Percentiles rank a stretch among this genome's conserved stretches.
These are phyloP conservation scores for Shiraia sp. DNA, from an alignment of 2,329 filamentous ascomycete species.

Conservation along the genomic window DNA sequence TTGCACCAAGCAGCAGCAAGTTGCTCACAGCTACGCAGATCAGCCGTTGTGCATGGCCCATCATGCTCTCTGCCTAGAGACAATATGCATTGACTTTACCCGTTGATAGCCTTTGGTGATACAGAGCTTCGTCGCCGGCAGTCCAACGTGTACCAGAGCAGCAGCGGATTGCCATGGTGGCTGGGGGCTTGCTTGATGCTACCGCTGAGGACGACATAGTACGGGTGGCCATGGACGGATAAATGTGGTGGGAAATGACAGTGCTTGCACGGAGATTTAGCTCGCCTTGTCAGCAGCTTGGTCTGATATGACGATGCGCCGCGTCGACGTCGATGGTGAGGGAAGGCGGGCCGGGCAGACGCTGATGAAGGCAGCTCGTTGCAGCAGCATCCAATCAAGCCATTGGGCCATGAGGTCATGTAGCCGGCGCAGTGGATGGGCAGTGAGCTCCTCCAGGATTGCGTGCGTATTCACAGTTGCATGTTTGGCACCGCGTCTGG, in stretches of 20 bases:
- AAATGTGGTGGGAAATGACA: constrained; percentile 34
- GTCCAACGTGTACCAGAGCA: too few species aligned
- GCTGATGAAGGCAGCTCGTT: constrained; percentile 12
- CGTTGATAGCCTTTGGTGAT: constrained; percentile 20
- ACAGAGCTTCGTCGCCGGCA: constrained; percentile 17
- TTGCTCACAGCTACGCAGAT: too few species aligned
- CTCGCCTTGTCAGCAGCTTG: constrained; percentile 25
- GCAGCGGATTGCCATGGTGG: constrained; percentile 16
- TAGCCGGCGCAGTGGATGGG: constrained; percentile 1
- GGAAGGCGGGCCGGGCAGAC: constrained; percentile 12
- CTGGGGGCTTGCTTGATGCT: constrained; percentile 19
- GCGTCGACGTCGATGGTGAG: constrained; percentile 11
- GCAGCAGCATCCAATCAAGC: constrained; percentile 12
- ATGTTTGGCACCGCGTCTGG: constrained; percentile 2
- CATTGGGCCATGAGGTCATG: constrained; percentile 5
- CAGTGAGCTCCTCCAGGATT: too few species aligned
- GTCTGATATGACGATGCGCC: constrained; percentile 12
- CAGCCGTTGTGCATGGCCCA: too few species aligned
- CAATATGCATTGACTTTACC: constrained; percentile 21
- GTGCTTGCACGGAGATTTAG: constrained; percentile 27
- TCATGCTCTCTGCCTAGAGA: too few species aligned
- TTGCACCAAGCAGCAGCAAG: too few species aligned
- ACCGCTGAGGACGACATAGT: too few species aligned
- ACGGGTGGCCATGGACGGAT: constrained; percentile 30
- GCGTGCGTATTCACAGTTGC: too few species aligned